Percentiles rank a stretch among this genome's conserved stretches.
These are phyloP conservation scores for Macrocybe gigantea DNA, from an alignment of 768 basidiomycete species.

Conservation along the genomic window DNA sequence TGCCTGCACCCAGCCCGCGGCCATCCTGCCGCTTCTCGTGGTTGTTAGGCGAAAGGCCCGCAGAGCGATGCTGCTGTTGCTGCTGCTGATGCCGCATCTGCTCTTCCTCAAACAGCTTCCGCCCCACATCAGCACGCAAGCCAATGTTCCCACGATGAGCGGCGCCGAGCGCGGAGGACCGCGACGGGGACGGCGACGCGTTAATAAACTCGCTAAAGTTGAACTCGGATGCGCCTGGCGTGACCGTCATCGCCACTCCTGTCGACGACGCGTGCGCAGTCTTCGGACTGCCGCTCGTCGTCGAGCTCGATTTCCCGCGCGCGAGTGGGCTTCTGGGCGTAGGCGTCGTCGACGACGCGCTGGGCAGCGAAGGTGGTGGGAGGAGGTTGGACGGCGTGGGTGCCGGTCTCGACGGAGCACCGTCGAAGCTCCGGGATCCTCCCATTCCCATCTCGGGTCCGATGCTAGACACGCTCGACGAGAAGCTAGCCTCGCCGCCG, in stretches of 20 bases:
- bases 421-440: background rate
- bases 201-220: conserved; percentile 71
- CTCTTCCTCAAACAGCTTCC: conserved; percentile 69
- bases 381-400: conserved; percentile 19
- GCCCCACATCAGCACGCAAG: conserved; percentile 56
- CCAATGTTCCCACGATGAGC: conserved; percentile 38
- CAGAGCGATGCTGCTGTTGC: conserved; percentile 17
- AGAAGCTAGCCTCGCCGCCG: conserved; percentile 26
- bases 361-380: conserved; percentile 25
- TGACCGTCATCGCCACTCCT: conserved; percentile 5
- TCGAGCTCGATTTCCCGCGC: conserved; percentile 10
- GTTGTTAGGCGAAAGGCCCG: background rate
- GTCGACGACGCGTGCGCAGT: conserved; percentile 22
- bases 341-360: conserved; percentile 12
- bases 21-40: conserved; percentile 19
- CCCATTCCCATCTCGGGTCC: conserved; percentile 20
- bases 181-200: conserved; percentile 59
- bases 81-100: conserved; percentile 42
- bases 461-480: conserved; percentile 33
- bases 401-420: background rate
- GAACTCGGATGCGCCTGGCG: conserved; percentile 33
- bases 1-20: conserved; percentile 32
- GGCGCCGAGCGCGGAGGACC: conserved; percentile 19
- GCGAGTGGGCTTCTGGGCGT: conserved; percentile 11
- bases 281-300: conserved; percentile 21